phyloP scores from a whole-genome alignment of 2,329 filamentous ascomycete genomes.

The Paracoccidioides brasiliensis region DNA sequence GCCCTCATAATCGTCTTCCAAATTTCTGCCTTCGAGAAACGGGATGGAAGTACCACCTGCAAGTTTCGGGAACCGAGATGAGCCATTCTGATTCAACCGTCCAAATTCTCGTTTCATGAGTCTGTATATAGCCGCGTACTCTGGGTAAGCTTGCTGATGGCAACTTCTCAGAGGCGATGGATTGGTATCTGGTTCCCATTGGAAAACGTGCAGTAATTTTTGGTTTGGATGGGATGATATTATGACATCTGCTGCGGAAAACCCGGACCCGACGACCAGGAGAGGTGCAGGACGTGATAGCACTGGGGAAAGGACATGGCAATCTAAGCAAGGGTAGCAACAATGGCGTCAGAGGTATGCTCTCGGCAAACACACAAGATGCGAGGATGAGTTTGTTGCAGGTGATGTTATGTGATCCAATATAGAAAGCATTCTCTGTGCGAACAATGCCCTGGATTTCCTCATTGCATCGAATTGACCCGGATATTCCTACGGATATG shows the following conservation, averaged over 20 bases:
- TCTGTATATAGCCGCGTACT: conserved; percentile 48
- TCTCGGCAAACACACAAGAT: conserved; percentile 45
- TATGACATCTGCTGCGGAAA: conserved; percentile 49
- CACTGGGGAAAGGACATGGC: conserved; percentile 11
- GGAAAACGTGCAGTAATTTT: conserved; percentile 46
- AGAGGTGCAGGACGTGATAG: conserved; percentile 27
- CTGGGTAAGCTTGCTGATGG: conserved; percentile 48
- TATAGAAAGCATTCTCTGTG: conserved; percentile 34
- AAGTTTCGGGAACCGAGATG: conserved; percentile 14
- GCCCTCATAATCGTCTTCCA: conserved; percentile 42
- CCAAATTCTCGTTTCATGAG: conserved; percentile 44
- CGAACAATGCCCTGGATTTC: conserved; percentile 34
- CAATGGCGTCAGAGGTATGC: conserved; percentile 38
- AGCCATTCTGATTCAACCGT: conserved; percentile 9
- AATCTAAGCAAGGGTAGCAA: conserved; percentile 34
- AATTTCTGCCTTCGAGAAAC: conserved; percentile 37
- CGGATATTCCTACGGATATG: conserved; percentile 38
- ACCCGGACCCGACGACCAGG: conserved; percentile 48
- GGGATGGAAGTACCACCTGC: conserved; percentile 27
- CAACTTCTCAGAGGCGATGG: conserved; percentile 46
- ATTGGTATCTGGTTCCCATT: conserved; percentile 43
- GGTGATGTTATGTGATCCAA: conserved; percentile 38
- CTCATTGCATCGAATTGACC: conserved; percentile 33
- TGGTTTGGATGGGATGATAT: conserved; percentile 39
- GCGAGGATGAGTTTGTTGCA: conserved; percentile 47